phyloP scores from a whole-genome alignment of 2,329 filamentous ascomycete genomes.

The Curvularia sp. region DNA sequence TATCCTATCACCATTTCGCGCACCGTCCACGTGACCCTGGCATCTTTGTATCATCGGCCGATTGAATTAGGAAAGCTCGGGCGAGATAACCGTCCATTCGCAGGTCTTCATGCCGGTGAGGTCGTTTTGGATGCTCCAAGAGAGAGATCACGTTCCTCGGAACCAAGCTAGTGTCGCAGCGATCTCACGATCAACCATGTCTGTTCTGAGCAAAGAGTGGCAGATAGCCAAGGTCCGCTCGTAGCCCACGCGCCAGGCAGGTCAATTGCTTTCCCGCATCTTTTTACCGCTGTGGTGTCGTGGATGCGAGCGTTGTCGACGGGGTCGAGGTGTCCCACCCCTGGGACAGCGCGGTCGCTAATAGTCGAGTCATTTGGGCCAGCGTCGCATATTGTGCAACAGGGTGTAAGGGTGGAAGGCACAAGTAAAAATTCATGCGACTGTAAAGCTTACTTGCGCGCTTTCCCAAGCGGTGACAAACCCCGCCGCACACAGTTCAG shows the following conservation, averaged over 20 bases:
- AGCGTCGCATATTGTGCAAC: conserved; percentile 13
- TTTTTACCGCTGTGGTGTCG: background rate
- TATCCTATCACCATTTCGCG: background rate
- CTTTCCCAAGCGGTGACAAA: background rate
- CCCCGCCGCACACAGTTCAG: conserved; percentile 1
- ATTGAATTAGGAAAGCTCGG: conserved; percentile 1
- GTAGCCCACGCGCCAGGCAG: background rate
- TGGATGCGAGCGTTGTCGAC: conserved; percentile 1
- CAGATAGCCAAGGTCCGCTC: conserved; percentile 3
- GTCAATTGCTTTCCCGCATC: background rate
- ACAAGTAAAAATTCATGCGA: conserved; percentile 7
- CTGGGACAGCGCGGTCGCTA: conserved; percentile 7
- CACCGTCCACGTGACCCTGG: background rate
- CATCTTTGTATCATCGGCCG: background rate
- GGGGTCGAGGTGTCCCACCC: background rate
- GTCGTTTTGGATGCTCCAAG: background rate
- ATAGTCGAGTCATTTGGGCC: conserved; percentile 14
- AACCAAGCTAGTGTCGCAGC: conserved; percentile 2
- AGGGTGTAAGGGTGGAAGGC: conserved; percentile 2
- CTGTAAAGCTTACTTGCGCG: conserved; percentile 2
- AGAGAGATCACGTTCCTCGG: background rate
- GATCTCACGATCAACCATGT: conserved; percentile 2
- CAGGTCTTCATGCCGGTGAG: background rate
- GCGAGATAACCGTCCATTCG: background rate
- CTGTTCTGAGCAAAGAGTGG: conserved; percentile 8